A percentile compares a stretch with the other conserved stretches of the same genome.
Evolutionary conservation across 2,329 filamentous ascomycete species (phyloP).

Genomic region (Chaetomium strumarium): DNA sequence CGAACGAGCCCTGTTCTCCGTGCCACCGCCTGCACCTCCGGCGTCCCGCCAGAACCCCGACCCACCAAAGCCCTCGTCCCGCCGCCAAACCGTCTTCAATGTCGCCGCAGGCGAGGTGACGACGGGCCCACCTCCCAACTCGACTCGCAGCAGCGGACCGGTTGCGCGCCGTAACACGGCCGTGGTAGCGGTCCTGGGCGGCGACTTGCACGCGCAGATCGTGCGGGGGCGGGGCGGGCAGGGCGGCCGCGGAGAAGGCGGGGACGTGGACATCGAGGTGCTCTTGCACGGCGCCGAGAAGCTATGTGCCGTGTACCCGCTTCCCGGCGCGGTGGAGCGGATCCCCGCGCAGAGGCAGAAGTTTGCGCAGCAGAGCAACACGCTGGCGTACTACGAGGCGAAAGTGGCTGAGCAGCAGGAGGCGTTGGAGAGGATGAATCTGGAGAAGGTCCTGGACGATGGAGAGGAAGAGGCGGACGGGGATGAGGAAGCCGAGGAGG

Average conservation of each 20-base stretch:
- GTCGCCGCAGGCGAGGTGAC: constrained; percentile 58
- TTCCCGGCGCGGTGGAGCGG: constrained; percentile 70
- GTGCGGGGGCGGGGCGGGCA: constrained; percentile 47
- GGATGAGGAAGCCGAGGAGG: constrained; percentile 44
- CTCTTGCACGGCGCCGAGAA: constrained; percentile 83
- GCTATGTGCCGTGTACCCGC: constrained; percentile 79
- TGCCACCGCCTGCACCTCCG: constrained; percentile 61
- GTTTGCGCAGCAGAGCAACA: constrained; percentile 64
- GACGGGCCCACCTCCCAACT: constrained; percentile 44
- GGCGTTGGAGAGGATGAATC: constrained; percentile 68
- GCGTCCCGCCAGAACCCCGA: constrained; percentile 39
- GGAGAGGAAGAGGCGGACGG: constrained; percentile 38
- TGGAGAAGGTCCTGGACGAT: constrained; percentile 50
- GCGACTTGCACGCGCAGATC: constrained; percentile 79
- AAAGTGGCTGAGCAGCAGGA: constrained; percentile 71
- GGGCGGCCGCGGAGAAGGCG: constrained; percentile 36
- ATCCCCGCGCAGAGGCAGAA: constrained; percentile 68
- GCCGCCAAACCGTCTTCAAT: constrained; percentile 61
- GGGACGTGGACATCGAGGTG: constrained; percentile 80
- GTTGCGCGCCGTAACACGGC: constrained; percentile 62
- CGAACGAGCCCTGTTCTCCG: constrained; percentile 90
- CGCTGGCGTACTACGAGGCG: constrained; percentile 73
- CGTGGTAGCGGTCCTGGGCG: constrained; percentile 82
- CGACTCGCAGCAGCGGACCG: constrained; percentile 44
- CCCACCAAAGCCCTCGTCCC: constrained; percentile 38